Evolutionary conservation across 108 stramenopile genomes (phyloP).

Genomic region (Cyclotella kingstonii): DNA sequence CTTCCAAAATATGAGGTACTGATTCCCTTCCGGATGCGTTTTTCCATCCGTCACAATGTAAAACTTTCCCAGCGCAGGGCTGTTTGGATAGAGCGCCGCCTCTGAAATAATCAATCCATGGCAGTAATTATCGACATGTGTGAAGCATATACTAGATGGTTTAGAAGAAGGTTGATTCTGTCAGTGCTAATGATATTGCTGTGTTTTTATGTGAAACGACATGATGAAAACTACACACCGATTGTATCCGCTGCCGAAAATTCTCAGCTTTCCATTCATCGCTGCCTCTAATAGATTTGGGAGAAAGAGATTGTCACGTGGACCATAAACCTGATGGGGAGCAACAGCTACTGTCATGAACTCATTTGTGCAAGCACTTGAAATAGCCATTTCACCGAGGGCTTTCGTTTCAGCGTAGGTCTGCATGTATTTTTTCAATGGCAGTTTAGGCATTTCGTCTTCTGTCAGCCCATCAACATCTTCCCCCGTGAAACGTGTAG

Average conservation of each 20-base stretch:
- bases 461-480: slow-evolving; percentile 87
- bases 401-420: slow-evolving; percentile 97
- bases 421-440: slow-evolving; percentile 68
- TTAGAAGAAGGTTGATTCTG: no score
- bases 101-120: slow-evolving; percentile 93
- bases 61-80: slow-evolving; percentile 90
- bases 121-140: slow-evolving; percentile 97
- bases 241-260: slow-evolving; percentile 92
- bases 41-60: slow-evolving; percentile 97
- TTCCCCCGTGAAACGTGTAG: slow-evolving; percentile 92
- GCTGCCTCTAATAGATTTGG: slow-evolving; percentile 90
- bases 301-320: slow-evolving; percentile 87
- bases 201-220: no score
- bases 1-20: slow-evolving; percentile 86
- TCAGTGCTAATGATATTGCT: no score
- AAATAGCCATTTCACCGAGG: slow-evolving; percentile 79
- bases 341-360: slow-evolving; percentile 90
- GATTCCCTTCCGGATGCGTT: slow-evolving; percentile 54
- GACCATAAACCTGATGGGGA: slow-evolving; percentile 98
- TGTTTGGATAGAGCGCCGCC: slow-evolving; percentile 74
- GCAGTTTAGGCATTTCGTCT: slow-evolving; percentile 66
- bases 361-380: slow-evolving; percentile 55
- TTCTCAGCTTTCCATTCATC: slow-evolving; percentile 79
- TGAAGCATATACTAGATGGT: slow-evolving; percentile 94
- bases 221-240: no score